Evolutionary conservation across 306 rosid species (phyloP), one percentile per base, ranked within the genome.

Genomic region (Mimosa bimucronata): DNA sequence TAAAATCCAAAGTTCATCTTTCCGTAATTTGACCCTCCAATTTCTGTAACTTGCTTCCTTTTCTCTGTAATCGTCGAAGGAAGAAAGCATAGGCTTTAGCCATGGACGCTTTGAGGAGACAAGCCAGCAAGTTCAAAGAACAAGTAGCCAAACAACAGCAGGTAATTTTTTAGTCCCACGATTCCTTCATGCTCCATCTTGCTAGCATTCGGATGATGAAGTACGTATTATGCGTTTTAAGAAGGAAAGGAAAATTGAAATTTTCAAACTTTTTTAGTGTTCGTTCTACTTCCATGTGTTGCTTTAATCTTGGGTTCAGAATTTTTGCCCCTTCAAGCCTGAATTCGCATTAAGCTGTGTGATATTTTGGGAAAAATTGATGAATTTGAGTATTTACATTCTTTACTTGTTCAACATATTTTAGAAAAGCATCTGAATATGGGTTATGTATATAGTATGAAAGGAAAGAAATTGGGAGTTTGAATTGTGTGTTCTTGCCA

Each of bases 141-240:
- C 98, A 94, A 88, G 97, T 94, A 44, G 92, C 92, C 67, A 94
- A 92, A 85, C 98, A 94, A 73, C 98, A 94, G 1, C 98, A 91
- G 94, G 90, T 89, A 28, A 26, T 31, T 72, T 65, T 34, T 18
- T n/a, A n/a, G n/a, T n/a, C n/a, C n/a, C n/a, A n/a, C n/a, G n/a
- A n/a, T n/a, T n/a, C n/a, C n/a, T n/a, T 50, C 23, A 50, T 50
- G 58, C 58, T 18, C 58, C 3, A 10, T 50, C 58, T 50, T 2
- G 58, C 58, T 50, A 50, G 58, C 25, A 50, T 50, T 50, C 58
- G 16, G 58, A 19, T 50, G 58, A 18, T 50, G 10, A 50, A 50
- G n/a, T n/a, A 2, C 14, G 6, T 23, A 31, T 34, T 53, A 12
- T 55, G 52, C 79, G 70, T 64, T 65, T 79, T 23, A 15, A 77